Evolutionary conservation across 2,329 filamentous ascomycete species (phyloP), one percentile per base, ranked within the genome.

Genomic region (Fonsecaea pedrosoi): DNA sequence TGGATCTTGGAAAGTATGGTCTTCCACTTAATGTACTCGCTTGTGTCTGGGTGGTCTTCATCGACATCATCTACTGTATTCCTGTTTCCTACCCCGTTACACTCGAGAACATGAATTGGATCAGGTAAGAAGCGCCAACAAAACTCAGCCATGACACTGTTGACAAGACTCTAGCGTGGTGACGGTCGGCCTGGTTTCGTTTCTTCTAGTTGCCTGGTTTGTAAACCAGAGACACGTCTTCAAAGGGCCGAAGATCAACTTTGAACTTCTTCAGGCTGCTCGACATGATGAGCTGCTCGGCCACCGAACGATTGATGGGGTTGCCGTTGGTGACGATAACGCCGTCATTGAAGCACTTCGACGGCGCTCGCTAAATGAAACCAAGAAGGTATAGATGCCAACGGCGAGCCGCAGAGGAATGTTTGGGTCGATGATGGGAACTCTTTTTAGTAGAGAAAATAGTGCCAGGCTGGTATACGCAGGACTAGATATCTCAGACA

Each of bases 1-100:
- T 82, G 75, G 77, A 76, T 9, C 76, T 85, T 4, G 82, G 83
- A 3, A 75, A 72, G 35, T 80, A 74, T 56, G 82, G 82, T 2
- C 73, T 82, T 59, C 72, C 75, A 18, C 71, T 84, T 69, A 76
- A 76, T 45, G 53, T 75, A 5, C 72, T 76, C 54, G 70, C 74
- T 15, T 70, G 70, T 8, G 70, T 67, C 9, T 76, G 72, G 64
- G 70, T 74, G 32, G 69, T 71, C 63, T 75, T 73, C 62, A 71
- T 74, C 40, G 73, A 74, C 38, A 73, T 72, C 35, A 74, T 73
- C 64, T 74, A 65, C 53, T 77, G 69, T 69, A 74, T 76, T 69
- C 76, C 76, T 0, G 75, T 72, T 38, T 64, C 72, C 5, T 67
- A 40, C 13, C 67, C 67, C 3, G 67, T 69, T 13, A 67, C 64